Percentiles rank a stretch among this genome's conserved stretches.
These are phyloP conservation scores for Perkinsus olseni DNA, from an alignment of 169 alveolate genomes.

Conservation along the genomic window DNA sequence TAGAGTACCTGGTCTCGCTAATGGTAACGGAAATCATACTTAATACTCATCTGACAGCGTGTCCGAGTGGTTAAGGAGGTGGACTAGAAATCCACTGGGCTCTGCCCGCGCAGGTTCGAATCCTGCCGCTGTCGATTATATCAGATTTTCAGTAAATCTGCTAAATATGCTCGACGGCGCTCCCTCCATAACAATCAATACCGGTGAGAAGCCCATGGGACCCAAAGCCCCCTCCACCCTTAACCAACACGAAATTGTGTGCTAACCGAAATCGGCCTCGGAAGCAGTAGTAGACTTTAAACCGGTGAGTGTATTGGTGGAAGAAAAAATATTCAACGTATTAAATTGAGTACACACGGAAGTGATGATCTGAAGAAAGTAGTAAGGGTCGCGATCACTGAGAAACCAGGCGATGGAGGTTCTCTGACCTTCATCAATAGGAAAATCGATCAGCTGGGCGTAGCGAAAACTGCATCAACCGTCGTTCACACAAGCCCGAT, in stretches of 20 bases:
- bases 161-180: background rate
- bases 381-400: background rate
- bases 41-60: too few relatives aligned
- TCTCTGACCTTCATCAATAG: background rate
- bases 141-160: background rate
- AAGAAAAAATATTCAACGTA: background rate
- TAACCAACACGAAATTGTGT: background rate
- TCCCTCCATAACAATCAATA: background rate
- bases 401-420: background rate
- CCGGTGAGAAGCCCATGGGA: background rate
- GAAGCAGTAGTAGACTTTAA: too few relatives aligned
- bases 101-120: background rate
- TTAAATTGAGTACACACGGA: background rate
- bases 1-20: too few relatives aligned
- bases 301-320: background rate
- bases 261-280: background rate
- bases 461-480: background rate
- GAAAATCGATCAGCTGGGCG: background rate
- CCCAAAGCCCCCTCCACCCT: background rate
- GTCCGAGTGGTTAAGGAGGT: background rate
- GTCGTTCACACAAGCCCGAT: background rate
- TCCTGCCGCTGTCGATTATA: background rate
- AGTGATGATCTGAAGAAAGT: background rate
- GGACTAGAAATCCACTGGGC: background rate
- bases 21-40: too few relatives aligned